phyloP scores from a whole-genome alignment of 2,329 filamentous ascomycete genomes.

The Xylaria sp. region DNA sequence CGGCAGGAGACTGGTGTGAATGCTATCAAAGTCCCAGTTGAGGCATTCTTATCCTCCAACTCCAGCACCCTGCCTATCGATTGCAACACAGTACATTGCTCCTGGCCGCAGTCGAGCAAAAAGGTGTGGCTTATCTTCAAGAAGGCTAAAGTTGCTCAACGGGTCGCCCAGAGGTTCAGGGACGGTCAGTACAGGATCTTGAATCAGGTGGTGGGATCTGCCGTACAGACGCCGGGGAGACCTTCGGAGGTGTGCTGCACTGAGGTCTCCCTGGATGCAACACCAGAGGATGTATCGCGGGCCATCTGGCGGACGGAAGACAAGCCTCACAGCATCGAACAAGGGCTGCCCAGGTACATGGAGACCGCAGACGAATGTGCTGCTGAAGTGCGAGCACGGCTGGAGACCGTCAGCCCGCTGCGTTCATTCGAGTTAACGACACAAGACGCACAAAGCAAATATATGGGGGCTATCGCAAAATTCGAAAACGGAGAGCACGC shows the following conservation, averaged over 20 bases:
- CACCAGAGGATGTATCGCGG: slow-evolving; percentile 23
- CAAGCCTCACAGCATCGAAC: slow-evolving; percentile 30
- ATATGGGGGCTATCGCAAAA: slow-evolving; percentile 47
- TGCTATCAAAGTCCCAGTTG: not conserved
- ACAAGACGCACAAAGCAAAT: slow-evolving; percentile 37
- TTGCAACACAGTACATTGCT: slow-evolving; percentile 43
- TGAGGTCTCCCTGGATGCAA: slow-evolving; percentile 30
- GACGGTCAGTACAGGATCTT: slow-evolving; percentile 35
- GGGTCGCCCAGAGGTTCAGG: slow-evolving; percentile 31
- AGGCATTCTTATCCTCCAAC: slow-evolving; percentile 30
- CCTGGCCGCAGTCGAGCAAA: slow-evolving; percentile 44
- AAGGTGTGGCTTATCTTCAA: slow-evolving; percentile 42
- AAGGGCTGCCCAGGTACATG: slow-evolving; percentile 32
- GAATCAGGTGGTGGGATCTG: slow-evolving; percentile 24
- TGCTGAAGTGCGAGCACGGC: slow-evolving; percentile 37
- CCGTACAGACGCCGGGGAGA: slow-evolving; percentile 3
- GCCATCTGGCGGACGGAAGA: slow-evolving; percentile 26
- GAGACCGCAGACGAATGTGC: slow-evolving; percentile 34
- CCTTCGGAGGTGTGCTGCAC: slow-evolving; percentile 37
- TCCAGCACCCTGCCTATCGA: slow-evolving; percentile 42
- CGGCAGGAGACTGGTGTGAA: not conserved
- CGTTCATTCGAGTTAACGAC: slow-evolving; percentile 43
- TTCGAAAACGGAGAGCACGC: slow-evolving; percentile 49
- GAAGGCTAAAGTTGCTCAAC: slow-evolving; percentile 25
- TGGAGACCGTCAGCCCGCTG: slow-evolving; percentile 42